phyloP scores from a whole-genome alignment of 1,284 basidiomycete species.

The Cutaneotrichosporon dermatis region DNA sequence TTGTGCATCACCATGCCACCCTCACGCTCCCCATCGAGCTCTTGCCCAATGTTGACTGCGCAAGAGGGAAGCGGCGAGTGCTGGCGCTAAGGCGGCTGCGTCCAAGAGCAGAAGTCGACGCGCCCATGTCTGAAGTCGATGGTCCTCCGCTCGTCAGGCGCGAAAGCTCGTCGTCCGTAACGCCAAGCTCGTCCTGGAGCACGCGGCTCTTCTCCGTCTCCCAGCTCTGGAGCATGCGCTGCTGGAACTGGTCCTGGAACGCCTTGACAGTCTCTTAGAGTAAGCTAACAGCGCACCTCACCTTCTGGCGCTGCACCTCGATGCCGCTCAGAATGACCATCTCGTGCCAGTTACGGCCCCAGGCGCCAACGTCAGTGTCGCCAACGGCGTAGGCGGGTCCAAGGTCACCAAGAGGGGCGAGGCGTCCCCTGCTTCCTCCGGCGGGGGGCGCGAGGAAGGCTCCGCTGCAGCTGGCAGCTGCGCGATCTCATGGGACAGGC shows the following conservation, averaged over 20 bases:
- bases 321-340: slow-evolving; percentile 46
- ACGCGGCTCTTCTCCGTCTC: slow-evolving; percentile 41
- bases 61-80: slow-evolving; percentile 37
- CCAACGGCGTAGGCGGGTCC: slow-evolving; percentile 30
- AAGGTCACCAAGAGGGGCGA: slow-evolving; percentile 28
- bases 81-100: slow-evolving; percentile 34
- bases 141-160: slow-evolving; percentile 15
- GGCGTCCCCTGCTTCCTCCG: slow-evolving; percentile 18
- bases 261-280: slow-evolving; percentile 37
- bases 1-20: slow-evolving; percentile 61
- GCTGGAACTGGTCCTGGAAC: slow-evolving; percentile 45
- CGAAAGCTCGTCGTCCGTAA: slow-evolving; percentile 44
- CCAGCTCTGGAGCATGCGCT: slow-evolving; percentile 41
- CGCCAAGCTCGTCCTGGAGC: slow-evolving; percentile 45
- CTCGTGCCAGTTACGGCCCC: slow-evolving; percentile 48
- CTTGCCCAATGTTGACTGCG: slow-evolving; percentile 29
- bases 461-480: slow-evolving; percentile 26
- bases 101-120: slow-evolving; percentile 22
- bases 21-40: slow-evolving; percentile 34
- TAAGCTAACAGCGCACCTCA: slow-evolving; percentile 13
- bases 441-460: slow-evolving; percentile 16
- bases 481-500: slow-evolving; percentile 39
- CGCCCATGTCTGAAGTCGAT: slow-evolving; percentile 8
- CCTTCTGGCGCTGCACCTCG: slow-evolving; percentile 42
- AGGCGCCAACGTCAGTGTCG: slow-evolving; percentile 39